phyloP scores from a whole-genome alignment of 179 eudicot species.

The Vitellaria paradoxa region DNA sequence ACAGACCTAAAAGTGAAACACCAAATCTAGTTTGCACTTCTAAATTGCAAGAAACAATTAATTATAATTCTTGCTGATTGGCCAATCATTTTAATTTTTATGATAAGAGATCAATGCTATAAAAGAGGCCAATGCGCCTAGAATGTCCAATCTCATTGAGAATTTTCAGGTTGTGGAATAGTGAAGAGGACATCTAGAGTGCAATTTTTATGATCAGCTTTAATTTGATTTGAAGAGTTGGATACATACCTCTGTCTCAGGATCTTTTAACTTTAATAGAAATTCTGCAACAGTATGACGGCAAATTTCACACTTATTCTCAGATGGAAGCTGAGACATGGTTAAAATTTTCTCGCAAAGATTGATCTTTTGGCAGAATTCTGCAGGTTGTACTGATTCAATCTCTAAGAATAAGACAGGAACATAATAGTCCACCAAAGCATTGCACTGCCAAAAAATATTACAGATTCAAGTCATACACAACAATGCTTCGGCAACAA shows the following conservation, averaged over 20 bases:
- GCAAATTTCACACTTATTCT: conserved; percentile 60
- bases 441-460: conserved; percentile 47
- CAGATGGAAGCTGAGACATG: conserved; percentile 24
- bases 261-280: conserved; percentile 66
- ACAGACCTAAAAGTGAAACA: neutral
- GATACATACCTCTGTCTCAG: conserved; percentile 70
- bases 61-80: neutral
- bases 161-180: too few relatives aligned
- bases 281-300: conserved; percentile 55
- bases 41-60: neutral
- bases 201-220: too few relatives aligned
- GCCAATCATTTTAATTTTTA: too few relatives aligned
- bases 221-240: too few relatives aligned
- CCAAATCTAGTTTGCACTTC: neutral
- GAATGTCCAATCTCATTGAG: too few relatives aligned
- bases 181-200: too few relatives aligned
- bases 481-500: neutral
- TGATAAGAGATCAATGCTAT: too few relatives aligned
- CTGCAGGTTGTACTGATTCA: conserved; percentile 52
- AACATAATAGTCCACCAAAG: conserved; percentile 74
- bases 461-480: neutral
- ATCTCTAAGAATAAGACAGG: conserved; percentile 62
- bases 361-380: conserved; percentile 52
- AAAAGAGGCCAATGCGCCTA: too few relatives aligned
- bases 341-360: conserved; percentile 44